phyloP scores from a whole-genome alignment of 371 early-diverging fungal species.

The Funneliformis caledonium region DNA sequence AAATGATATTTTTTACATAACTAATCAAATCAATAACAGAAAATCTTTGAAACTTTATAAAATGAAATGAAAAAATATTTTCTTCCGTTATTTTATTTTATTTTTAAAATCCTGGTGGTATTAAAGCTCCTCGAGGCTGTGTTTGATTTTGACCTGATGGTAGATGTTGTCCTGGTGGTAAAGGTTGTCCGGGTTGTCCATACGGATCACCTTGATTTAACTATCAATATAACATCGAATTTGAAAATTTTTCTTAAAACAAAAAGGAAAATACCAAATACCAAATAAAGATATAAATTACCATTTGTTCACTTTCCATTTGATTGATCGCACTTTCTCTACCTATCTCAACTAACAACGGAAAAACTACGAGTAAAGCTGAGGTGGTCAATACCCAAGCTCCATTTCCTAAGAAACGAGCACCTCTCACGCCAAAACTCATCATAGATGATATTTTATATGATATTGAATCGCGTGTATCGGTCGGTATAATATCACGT shows the following conservation, averaged over 20 bases:
- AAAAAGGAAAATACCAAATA: neutral
- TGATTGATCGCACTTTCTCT: conserved; percentile 78
- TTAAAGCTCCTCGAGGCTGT: neutral
- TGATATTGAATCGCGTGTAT: conserved; percentile 66
- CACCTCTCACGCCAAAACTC: conserved; percentile 63
- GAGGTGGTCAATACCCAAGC: conserved; percentile 83
- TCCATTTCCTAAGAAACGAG: conserved; percentile 71
- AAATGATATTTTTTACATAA: no score
- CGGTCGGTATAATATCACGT: conserved; percentile 76
- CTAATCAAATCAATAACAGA: no score
- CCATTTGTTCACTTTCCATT: conserved; percentile 73
- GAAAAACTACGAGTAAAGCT: conserved; percentile 76
- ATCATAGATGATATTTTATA: conserved; percentile 58
- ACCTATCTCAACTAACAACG: conserved; percentile 75
- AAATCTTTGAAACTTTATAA: no score
- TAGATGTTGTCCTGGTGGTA: neutral
- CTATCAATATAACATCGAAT: neutral
- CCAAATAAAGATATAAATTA: conserved; percentile 2
- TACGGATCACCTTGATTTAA: neutral
- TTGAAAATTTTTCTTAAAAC: neutral
- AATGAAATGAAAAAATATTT: neutral
- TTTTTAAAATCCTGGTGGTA: conserved; percentile 21
- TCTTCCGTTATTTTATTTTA: no score
- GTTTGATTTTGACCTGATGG: neutral
- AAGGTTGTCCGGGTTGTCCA: neutral